Evolutionary conservation across 164 flowering plant genomes (phyloP), one percentile per base, ranked within the genome.

Genomic region (Taxillus chinensis): DNA sequence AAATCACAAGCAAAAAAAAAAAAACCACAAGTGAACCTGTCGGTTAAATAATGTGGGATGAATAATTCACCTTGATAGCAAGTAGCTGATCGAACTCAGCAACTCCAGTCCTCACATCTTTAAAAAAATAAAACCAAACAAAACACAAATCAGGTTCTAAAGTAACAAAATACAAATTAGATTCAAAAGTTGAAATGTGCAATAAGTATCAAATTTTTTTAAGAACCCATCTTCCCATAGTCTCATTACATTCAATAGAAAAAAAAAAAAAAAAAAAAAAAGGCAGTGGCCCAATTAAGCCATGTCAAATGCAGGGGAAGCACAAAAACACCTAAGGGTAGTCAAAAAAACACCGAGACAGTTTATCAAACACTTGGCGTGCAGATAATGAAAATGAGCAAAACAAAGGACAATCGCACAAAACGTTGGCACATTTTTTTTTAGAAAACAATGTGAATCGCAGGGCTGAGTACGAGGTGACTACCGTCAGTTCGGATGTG

Each of bases 11-110:
- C 27, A 27, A 27, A 27, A 27, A 27, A 27, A 27, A 27, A 27
- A 27, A 27, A 27, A 27, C 27, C 27, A n/a, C 27, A 27, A 27
- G 27, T 27, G 27, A 27, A 27, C 27, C 27, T 27, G 27, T 27
- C 27, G 27, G 27, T 27, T 27, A 27, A 27, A 27, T 27, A 27
- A 27, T 27, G 27, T 27, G 27, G 27, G 27, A 27, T 27, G 27
- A 27, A 27, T 27, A 27, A 27, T 27, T 27, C 67, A 81, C 87
- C 83, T 85, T 85, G 62, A 85, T 52, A 10, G 66, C 75, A 51
- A 81, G 73, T 39, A 76, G 67, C n/a, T 68, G 65, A 42, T 77
- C 78, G 38, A 39, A 41, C 51, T 65, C 71, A 39, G 61, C 67
- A 63, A 65, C 62, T 58, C 74, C 40, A 17, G 76, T 59, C 14